Percentiles rank a stretch among this genome's conserved stretches.
These are phyloP conservation scores for Arabis alpina DNA, from an alignment of 345 rosid genomes.

Conservation along the genomic window DNA sequence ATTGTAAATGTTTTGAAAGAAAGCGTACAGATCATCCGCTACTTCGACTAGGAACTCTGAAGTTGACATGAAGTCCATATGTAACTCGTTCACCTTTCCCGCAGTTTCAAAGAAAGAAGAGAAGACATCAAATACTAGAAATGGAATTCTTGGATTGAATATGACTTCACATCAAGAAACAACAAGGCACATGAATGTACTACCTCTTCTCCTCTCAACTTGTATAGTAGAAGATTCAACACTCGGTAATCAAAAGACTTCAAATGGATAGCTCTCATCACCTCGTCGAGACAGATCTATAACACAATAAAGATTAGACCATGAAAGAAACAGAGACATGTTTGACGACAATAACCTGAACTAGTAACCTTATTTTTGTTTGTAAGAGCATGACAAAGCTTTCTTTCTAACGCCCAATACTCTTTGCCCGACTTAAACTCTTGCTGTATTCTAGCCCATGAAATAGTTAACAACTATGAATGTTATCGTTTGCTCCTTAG, in stretches of 20 bases:
- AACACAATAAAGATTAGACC: too few species aligned
- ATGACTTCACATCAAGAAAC: neutral
- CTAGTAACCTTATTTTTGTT: constrained; percentile 52
- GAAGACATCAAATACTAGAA: neutral
- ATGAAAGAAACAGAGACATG: neutral
- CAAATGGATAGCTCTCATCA: constrained; percentile 72
- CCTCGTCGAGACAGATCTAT: constrained; percentile 71
- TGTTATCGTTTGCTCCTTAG: constrained; percentile 5
- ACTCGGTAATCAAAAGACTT: constrained; percentile 90
- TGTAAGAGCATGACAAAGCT: constrained; percentile 70
- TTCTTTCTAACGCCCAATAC: constrained; percentile 92
- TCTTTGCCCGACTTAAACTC: constrained; percentile 75
- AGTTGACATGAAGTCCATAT: constrained; percentile 81
- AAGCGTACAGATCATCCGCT: constrained; percentile 79
- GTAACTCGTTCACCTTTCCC: constrained; percentile 74
- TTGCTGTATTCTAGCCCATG: constrained; percentile 57
- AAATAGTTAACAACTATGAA: constrained; percentile 26
- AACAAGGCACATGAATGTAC: constrained; percentile 34
- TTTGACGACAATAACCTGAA: constrained; percentile 19
- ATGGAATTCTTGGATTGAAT: neutral
- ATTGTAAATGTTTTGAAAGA: constrained; percentile 15
- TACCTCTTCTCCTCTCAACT: constrained; percentile 70
- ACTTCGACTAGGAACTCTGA: constrained; percentile 91
- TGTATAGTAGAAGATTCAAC: constrained; percentile 79
- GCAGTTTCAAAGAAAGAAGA: constrained; percentile 45